Base-by-base conservation (phyloP, 2,329 filamentous ascomycete species). In the Xylaria sp. region DNA sequence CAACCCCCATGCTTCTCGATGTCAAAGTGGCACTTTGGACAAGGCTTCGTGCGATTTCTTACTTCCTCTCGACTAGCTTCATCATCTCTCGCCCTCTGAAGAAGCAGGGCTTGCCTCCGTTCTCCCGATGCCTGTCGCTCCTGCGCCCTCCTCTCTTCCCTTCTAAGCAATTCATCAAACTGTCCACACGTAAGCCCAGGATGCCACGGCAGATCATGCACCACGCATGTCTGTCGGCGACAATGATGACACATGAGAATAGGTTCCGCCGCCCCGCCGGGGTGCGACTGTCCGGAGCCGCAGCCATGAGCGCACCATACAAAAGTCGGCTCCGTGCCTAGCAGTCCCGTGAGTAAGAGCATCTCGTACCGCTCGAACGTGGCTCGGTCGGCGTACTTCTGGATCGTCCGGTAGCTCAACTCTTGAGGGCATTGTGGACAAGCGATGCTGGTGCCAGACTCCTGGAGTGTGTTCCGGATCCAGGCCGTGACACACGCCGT, bases 251-350 rank as follows among this genome's bases (percentile, higher is more conserved):
- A 63, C 1, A 17, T 45, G 35, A 63, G 33, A 3, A 51, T 49
- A 3, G 43, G 50, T 14, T 53, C 50, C 11, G 11, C 19, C 2
- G 1, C 1, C 5, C 35, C 37, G 33, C 14, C 38, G 21, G 53
- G 46, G 21, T 55, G 60, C 14, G 31, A 19, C 23, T 63, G 60
- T 33, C 60, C 60, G 14, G 60, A 63, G 33, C 55, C 60, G 25
- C 60, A 63, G 28, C 14, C 50, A 17, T 59, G 55, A 15, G 60
- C 47, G 12, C 60, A 63, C 56, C 60, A 63, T 19, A 51, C 50
- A 33, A 60, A 63, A n/a, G 1, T 9, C 11, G 55, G 38, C 0
- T 60, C 56, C 31, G 17, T 2, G 15, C 43, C 42, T 5, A 63
- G 43, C 4, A 43, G 6, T 14, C 25, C 6, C 4, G 2, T 19